A percentile compares a stretch with the other conserved stretches of the same genome.
phyloP scores from a whole-genome alignment of 805 yeast genomes.

The Yamadazyma phyllophila region DNA sequence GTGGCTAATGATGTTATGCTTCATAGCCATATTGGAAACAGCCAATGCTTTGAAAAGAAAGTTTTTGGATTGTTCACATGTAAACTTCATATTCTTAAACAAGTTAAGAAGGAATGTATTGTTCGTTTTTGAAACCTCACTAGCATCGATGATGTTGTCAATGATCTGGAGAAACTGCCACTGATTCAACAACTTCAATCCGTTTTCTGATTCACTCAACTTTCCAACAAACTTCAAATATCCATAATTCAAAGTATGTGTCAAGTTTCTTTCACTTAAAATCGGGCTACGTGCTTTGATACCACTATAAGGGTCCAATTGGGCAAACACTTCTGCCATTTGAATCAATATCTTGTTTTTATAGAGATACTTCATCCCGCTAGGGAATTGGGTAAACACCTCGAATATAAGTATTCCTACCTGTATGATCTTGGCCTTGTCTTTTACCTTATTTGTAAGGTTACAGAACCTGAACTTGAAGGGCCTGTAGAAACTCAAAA shows the following conservation, averaged over 20 bases:
- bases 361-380: slow-evolving; percentile 63
- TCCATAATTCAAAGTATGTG: slow-evolving; percentile 67
- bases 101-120: slow-evolving; percentile 58
- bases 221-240: slow-evolving; percentile 79
- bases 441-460: slow-evolving; percentile 34
- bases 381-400: slow-evolving; percentile 57
- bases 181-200: slow-evolving; percentile 66
- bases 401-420: slow-evolving; percentile 77
- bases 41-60: slow-evolving; percentile 66
- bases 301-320: slow-evolving; percentile 77
- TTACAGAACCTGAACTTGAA: slow-evolving; percentile 74
- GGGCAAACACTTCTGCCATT: slow-evolving; percentile 84
- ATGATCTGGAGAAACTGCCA: slow-evolving; percentile 85
- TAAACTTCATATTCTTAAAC: slow-evolving; percentile 33
- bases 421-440: slow-evolving; percentile 54
- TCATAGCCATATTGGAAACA: slow-evolving; percentile 50
- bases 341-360: slow-evolving; percentile 83
- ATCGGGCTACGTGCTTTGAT: slow-evolving; percentile 71
- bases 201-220: slow-evolving; percentile 56
- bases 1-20: slow-evolving; percentile 25
- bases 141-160: slow-evolving; percentile 61
- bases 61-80: slow-evolving; percentile 2
- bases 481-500: slow-evolving; percentile 87
- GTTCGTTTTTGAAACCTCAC: slow-evolving; percentile 25
- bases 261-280: slow-evolving; percentile 57